Conservation (phyloP, 1,284 basidiomycete genomes). For the Cryptococcus sp. region DNA sequence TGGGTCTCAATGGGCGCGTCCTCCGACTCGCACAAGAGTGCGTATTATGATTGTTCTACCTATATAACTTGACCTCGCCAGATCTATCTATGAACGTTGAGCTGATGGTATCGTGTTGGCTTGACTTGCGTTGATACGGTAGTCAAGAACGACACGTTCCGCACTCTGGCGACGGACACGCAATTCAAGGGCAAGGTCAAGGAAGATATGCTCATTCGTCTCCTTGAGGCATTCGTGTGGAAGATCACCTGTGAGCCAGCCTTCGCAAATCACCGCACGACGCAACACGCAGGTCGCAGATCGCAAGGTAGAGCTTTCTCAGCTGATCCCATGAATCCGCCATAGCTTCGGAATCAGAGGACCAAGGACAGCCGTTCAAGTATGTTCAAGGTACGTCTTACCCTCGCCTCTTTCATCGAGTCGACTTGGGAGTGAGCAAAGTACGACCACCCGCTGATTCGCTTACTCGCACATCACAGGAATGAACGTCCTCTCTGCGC, state of each 20-base stretch:
- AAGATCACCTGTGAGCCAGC: conserved; percentile 65
- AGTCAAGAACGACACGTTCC: conserved; percentile 62
- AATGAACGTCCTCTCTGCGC: conserved; percentile 97
- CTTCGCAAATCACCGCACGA: not conserved
- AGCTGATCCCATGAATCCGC: not conserved
- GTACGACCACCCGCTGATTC: not conserved
- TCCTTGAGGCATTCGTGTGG: conserved; percentile 97
- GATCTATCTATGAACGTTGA: not conserved
- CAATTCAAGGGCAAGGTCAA: conserved; percentile 92
- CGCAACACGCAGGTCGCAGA: too few species aligned
- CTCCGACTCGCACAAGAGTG: conserved; percentile 83
- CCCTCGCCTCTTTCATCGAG: not conserved
- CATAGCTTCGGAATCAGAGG: conserved; percentile 18
- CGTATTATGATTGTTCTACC: conserved; percentile 52
- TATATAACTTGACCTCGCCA: not conserved
- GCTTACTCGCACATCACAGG: conserved; percentile 46
- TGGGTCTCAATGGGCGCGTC: conserved; percentile 83
- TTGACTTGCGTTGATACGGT: not conserved
- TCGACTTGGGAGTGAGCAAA: too few species aligned
- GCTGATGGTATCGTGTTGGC: not conserved
- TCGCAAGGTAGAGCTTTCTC: too few species aligned
- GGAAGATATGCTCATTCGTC: conserved; percentile 92
- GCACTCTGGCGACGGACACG: conserved; percentile 90
- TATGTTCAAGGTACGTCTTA: conserved; percentile 73
- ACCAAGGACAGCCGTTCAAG: conserved; percentile 70